Evolutionary conservation across 192 early-diverging fungal genomes (phyloP).

Genomic region (Diversispora epigaea): DNA sequence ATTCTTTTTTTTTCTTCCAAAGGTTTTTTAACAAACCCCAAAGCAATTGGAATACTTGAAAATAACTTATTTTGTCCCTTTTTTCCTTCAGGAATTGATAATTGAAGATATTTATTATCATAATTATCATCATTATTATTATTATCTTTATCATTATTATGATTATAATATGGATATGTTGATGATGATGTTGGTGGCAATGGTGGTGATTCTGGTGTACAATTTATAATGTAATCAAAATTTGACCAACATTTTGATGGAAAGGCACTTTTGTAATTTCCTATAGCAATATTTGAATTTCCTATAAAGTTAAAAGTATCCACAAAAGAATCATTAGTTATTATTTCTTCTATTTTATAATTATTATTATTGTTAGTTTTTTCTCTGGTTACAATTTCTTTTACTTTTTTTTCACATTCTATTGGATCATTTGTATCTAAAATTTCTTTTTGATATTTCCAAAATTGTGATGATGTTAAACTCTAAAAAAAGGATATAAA

Average conservation of each 20-base stretch:
- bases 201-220: conserved; percentile 49
- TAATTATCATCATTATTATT: too few species aligned
- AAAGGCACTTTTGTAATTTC: conserved; percentile 40
- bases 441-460: conserved; percentile 50
- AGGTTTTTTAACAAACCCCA: conserved; percentile 52
- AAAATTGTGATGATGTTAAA: conserved; percentile 64
- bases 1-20: conserved; percentile 46
- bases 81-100: conserved; percentile 87
- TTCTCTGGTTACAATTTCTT: not conserved
- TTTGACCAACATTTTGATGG: conserved; percentile 58
- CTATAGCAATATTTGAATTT: conserved; percentile 63
- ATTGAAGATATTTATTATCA: conserved; percentile 55
- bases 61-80: conserved; percentile 70
- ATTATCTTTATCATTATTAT: too few species aligned
- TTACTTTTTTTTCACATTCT: conserved; percentile 45
- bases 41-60: conserved; percentile 54
- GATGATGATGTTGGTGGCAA: not conserved
- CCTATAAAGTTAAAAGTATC: conserved; percentile 54
- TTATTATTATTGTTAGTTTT: conserved; percentile 36
- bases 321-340: not conserved
- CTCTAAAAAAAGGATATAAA: conserved; percentile 40
- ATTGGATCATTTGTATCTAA: conserved; percentile 31
- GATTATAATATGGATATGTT: too few species aligned
- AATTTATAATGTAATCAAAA: conserved; percentile 86
- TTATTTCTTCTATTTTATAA: conserved; percentile 24